Percentiles rank a stretch among this genome's conserved stretches.
Conservation (phyloP, 768 basidiomycete genomes). For the Daedaleopsis sinensis region DNA sequence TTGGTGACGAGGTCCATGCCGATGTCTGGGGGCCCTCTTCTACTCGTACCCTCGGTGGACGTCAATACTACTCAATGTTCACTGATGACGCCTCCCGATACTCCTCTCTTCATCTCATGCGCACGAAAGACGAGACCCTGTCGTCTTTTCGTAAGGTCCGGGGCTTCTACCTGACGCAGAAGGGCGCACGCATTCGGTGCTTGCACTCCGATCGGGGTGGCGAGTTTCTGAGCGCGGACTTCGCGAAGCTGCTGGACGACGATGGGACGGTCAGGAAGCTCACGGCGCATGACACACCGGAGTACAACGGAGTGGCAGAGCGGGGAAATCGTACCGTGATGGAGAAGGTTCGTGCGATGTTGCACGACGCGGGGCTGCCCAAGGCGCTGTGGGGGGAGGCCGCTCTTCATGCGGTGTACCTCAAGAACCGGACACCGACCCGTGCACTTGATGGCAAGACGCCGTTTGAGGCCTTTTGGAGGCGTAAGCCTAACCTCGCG, state of each 20-base stretch:
- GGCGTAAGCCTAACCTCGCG: slow-evolving; percentile 16
- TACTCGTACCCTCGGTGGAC: slow-evolving; percentile 26
- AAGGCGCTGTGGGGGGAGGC: slow-evolving; percentile 35
- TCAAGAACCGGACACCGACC: slow-evolving; percentile 24
- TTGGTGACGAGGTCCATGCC: slow-evolving; percentile 42
- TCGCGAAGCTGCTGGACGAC: too few species aligned
- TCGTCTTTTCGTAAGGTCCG: slow-evolving; percentile 36
- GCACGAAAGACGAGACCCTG: slow-evolving; percentile 38
- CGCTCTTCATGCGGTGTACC: slow-evolving; percentile 23
- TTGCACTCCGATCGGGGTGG: slow-evolving; percentile 47
- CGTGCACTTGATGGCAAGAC: slow-evolving; percentile 20
- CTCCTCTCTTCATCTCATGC: slow-evolving; percentile 34
- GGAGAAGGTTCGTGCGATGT: slow-evolving; percentile 30
- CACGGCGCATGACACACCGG: slow-evolving; percentile 44
- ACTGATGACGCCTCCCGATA: slow-evolving; percentile 32
- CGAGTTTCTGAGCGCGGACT: slow-evolving; percentile 28
- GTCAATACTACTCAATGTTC: slow-evolving; percentile 30
- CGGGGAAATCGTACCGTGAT: slow-evolving; percentile 30
- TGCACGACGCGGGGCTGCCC: slow-evolving; percentile 23
- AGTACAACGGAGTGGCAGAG: slow-evolving; percentile 47
- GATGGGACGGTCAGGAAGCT: slow-evolving; percentile 43
- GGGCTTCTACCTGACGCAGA: slow-evolving; percentile 40
- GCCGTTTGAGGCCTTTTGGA: slow-evolving; percentile 22
- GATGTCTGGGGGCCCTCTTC: slow-evolving; percentile 52
- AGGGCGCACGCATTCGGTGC: slow-evolving; percentile 30